Base-by-base conservation (phyloP, 768 basidiomycete genomes). In the Mycena rebaudengoi region DNA sequence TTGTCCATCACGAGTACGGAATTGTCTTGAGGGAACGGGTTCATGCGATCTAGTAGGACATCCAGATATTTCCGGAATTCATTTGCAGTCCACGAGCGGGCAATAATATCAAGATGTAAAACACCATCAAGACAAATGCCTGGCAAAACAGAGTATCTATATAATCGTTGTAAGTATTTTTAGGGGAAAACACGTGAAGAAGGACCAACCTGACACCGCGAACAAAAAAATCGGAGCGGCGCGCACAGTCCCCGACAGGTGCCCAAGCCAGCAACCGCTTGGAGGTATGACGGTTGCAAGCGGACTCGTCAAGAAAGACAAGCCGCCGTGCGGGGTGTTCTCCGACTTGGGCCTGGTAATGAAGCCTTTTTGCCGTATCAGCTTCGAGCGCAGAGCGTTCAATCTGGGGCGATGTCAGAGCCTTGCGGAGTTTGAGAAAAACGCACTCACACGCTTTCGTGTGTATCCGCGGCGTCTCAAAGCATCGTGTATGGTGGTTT, bases 1-100 rank as follows among this genome's bases (percentile, higher is more conserved):
- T 80, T 81, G 52, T 81, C 77, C 55, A 74, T 69, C 11, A 80
- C 68, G 40, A 81, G 64, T 12, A 81, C 77, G 13, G 73, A 77
- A 33, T 72, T 71, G 12, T 41, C 39, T 5, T 14, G 54, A 21
- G 74, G 77, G 39, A 63, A 80, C 11, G 73, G 75, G 39, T 77
- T 74, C 76, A 80, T 78, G n/a, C 55, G 21, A 39, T 70, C 62
- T 2, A 77, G 61, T 12, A 76, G 69, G 18, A 35, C 59, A 39
- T 66, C 59, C 40, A 74, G 60, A 46, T 67, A 75, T 12, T 65
- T 26, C 14, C 20, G 26, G 49, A 75, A 78, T 21, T 70, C 64
- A 18, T 68, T 67, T 1, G 63, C 58, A 20, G 64, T 70, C 37
- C 73, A 73, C 10, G 77, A 77, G 16, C 73, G 50, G 28, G 69